These are phyloP conservation scores for Fusarium cyanostomum DNA, from an alignment of 2,329 filamentous ascomycete species.

Conservation along the genomic window DNA sequence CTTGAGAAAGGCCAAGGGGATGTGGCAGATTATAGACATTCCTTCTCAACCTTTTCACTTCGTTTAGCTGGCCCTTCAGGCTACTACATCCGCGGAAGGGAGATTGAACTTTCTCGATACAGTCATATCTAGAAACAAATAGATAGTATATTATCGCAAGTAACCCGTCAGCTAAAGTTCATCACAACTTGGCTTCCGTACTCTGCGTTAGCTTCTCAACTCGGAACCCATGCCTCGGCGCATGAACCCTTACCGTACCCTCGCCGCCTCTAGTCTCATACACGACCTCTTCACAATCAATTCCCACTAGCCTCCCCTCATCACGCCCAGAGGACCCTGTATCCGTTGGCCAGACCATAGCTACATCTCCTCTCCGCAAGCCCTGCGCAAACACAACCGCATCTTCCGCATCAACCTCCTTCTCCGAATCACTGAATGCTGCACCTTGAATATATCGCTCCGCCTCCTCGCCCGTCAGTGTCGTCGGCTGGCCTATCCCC, in stretches of 20 bases:
- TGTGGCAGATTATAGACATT: too few relatives aligned
- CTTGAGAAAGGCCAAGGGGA: too few relatives aligned
- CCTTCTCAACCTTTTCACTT: too few relatives aligned
- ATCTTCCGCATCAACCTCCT: conserved; percentile 59
- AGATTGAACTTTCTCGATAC: too few relatives aligned
- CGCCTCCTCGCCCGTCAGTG: conserved; percentile 64
- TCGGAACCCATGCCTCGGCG: conserved; percentile 68
- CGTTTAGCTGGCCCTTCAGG: too few relatives aligned
- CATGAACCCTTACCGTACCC: conserved; percentile 64
- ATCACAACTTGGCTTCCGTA: conserved; percentile 14
- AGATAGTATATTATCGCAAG: too few relatives aligned
- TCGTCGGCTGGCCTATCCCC: conserved; percentile 48
- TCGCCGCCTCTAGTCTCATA: conserved; percentile 59
- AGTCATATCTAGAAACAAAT: too few relatives aligned
- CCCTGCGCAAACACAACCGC: conserved; percentile 55
- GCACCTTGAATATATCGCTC: conserved; percentile 56
- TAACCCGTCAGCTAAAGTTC: background rate
- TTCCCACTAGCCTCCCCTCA: conserved; percentile 61
- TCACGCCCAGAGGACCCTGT: conserved; percentile 69
- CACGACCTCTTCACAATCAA: conserved; percentile 65
- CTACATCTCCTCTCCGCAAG: conserved; percentile 61
- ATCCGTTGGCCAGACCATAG: conserved; percentile 71
- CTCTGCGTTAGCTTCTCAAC: conserved; percentile 54
- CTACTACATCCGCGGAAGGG: too few relatives aligned
- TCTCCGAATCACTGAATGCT: conserved; percentile 56